Evolutionary conservation across 106 monocot species (phyloP).

Genomic region (Iris macrosiphon): DNA sequence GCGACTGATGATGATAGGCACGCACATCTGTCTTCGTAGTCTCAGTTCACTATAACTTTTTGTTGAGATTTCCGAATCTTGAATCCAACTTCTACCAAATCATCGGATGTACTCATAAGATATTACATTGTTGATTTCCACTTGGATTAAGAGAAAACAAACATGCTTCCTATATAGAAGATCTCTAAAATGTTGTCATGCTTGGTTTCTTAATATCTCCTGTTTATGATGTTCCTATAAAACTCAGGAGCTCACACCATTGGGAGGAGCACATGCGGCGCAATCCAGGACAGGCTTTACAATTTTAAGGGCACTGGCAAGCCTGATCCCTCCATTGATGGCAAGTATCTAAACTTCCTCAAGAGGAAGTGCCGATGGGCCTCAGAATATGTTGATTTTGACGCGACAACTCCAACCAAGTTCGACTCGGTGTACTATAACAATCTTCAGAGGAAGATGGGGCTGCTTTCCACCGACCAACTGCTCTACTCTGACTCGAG

Average conservation of each 20-base stretch:
- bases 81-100: too few species aligned
- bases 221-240: background rate
- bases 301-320: slow-evolving; percentile 51
- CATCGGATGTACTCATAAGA: too few species aligned
- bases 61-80: too few species aligned
- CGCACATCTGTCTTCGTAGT: too few species aligned
- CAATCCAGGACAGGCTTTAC: slow-evolving; percentile 47
- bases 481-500: slow-evolving; percentile 56
- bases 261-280: slow-evolving; percentile 42
- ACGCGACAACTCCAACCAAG: slow-evolving; percentile 44
- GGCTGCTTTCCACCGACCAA: slow-evolving; percentile 71
- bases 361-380: slow-evolving; percentile 53
- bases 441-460: slow-evolving; percentile 59
- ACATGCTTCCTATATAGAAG: too few species aligned
- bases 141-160: too few species aligned
- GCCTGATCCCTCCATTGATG: slow-evolving; percentile 51
- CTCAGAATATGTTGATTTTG: slow-evolving; percentile 51
- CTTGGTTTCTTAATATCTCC: too few species aligned
- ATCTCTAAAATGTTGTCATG: too few species aligned
- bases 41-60: too few species aligned
- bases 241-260: slow-evolving; percentile 74
- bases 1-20: too few species aligned
- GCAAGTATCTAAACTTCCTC: slow-evolving; percentile 50
- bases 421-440: slow-evolving; percentile 67
- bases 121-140: too few species aligned